Evolutionary conservation across 2,329 filamentous ascomycete genomes (phyloP).

Genomic region (Alternaria sp.): DNA sequence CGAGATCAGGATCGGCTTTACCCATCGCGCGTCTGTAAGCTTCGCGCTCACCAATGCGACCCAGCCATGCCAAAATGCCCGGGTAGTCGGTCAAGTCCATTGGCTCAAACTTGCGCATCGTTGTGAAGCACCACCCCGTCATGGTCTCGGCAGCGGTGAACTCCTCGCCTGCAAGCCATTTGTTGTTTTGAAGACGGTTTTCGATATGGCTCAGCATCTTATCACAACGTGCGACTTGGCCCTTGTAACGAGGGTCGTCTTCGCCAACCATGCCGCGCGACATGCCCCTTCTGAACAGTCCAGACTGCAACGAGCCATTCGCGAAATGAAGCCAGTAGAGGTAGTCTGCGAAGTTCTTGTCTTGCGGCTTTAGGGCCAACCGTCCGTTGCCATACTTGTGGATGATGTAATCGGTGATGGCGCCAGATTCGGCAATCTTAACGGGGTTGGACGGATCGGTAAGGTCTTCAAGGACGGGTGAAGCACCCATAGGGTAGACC

Average conservation of each 20-base stretch:
- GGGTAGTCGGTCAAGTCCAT: slow-evolving; percentile 42
- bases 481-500: slow-evolving; percentile 56
- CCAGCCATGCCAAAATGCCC: slow-evolving; percentile 39
- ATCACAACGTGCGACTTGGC: slow-evolving; percentile 44
- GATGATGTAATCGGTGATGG: slow-evolving; percentile 68
- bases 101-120: slow-evolving; percentile 61
- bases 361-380: slow-evolving; percentile 54
- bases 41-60: slow-evolving; percentile 32
- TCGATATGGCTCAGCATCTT: slow-evolving; percentile 57
- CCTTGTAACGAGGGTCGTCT: slow-evolving; percentile 45
- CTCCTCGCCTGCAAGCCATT: slow-evolving; percentile 65
- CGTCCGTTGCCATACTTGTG: slow-evolving; percentile 57
- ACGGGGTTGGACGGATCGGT: slow-evolving; percentile 52
- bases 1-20: slow-evolving; percentile 58
- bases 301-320: slow-evolving; percentile 50
- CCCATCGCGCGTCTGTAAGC: slow-evolving; percentile 59
- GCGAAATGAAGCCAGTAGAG: slow-evolving; percentile 70
- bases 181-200: slow-evolving; percentile 53
- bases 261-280: slow-evolving; percentile 36
- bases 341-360: slow-evolving; percentile 64
- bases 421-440: slow-evolving; percentile 65
- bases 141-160: slow-evolving; percentile 73
- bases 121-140: slow-evolving; percentile 66
- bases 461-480: slow-evolving; percentile 66
- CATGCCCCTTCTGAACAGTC: slow-evolving; percentile 39